These are phyloP conservation scores for Dendrothele bispora DNA, from an alignment of 768 basidiomycete species.

Conservation along the genomic window DNA sequence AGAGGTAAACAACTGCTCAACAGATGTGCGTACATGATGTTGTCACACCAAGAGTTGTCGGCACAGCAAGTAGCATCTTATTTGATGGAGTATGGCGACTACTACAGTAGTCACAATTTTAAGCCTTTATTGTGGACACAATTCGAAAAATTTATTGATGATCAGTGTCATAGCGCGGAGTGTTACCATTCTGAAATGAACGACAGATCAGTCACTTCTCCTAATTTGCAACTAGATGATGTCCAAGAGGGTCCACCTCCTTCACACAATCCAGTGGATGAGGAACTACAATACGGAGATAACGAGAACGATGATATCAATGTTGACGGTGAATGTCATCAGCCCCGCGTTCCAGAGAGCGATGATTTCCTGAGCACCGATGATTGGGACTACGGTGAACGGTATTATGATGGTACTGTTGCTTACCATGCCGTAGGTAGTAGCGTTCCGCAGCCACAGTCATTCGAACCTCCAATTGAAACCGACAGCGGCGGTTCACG, in stretches of 20 bases:
- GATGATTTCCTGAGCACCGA: no score
- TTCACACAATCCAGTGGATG: neutral
- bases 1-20: constrained; percentile 19
- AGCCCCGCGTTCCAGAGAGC: no score
- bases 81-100: constrained; percentile 22
- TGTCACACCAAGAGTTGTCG: constrained; percentile 26
- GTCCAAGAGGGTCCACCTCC: no score
- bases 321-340: no score
- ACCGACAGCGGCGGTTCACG: no score
- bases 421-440: no score
- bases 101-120: constrained; percentile 25
- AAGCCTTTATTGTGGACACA: constrained; percentile 19
- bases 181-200: neutral
- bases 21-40: constrained; percentile 23
- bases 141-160: constrained; percentile 13
- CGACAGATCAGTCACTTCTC: neutral
- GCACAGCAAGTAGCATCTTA: constrained; percentile 25
- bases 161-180: neutral
- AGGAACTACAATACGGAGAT: neutral
- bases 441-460: no score
- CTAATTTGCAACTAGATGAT: neutral
- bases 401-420: no score
- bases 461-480: no score
- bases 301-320: neutral
- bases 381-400: no score